A percentile compares a stretch with the other conserved stretches of the same genome.
These are phyloP conservation scores for Vanrija pseudolonga DNA, from an alignment of 1,284 basidiomycete genomes.

Conservation along the genomic window DNA sequence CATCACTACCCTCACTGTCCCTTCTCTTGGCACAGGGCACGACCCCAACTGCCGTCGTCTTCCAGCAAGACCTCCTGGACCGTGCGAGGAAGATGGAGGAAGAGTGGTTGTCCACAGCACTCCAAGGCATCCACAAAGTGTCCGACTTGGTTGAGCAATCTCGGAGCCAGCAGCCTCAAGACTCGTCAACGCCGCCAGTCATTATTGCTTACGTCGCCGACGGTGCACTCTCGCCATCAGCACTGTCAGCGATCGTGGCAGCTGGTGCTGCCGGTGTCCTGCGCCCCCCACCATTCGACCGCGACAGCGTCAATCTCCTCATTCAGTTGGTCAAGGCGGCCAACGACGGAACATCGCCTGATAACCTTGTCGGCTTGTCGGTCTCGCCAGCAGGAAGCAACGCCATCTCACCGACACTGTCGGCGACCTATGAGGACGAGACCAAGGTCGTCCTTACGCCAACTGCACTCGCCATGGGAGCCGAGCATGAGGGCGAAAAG, in stretches of 20 bases:
- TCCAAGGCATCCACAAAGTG: conserved; percentile 28
- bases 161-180: conserved; percentile 31
- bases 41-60: conserved; percentile 47
- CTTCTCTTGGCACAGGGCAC: conserved; percentile 43
- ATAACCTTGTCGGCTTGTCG: conserved; percentile 10
- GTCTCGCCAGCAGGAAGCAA: conserved; percentile 1
- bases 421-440: conserved; percentile 9
- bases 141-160: conserved; percentile 35
- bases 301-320: conserved; percentile 25
- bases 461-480: conserved; percentile 36
- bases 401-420: background rate
- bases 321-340: conserved; percentile 30
- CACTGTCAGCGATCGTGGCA: conserved; percentile 35
- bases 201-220: conserved; percentile 47
- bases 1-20: conserved; percentile 43
- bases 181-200: conserved; percentile 36
- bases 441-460: conserved; percentile 38
- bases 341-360: conserved; percentile 14
- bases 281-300: conserved; percentile 41
- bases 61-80: conserved; percentile 48
- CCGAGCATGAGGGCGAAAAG: conserved; percentile 41
- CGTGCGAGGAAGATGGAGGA: conserved; percentile 41
- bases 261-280: conserved; percentile 45
- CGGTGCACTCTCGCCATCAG: conserved; percentile 29
- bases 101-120: conserved; percentile 41